A percentile compares a stretch with the other conserved stretches of the same genome.
These are phyloP conservation scores for Psilocybe sp. DNA, from an alignment of 768 basidiomycete species.

Conservation along the genomic window DNA sequence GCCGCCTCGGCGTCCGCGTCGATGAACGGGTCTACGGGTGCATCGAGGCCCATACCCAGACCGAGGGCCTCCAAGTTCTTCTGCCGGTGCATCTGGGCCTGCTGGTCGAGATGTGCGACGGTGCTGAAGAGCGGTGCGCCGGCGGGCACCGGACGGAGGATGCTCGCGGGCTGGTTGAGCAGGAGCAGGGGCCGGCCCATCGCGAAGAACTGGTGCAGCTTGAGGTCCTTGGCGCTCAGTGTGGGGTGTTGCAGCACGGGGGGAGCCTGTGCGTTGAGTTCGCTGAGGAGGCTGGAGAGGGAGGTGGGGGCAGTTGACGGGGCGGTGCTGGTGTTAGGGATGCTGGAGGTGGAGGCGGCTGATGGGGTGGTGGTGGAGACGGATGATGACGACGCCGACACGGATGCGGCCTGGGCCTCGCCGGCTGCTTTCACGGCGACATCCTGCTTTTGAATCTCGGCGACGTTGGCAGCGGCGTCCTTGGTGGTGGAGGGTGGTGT, in stretches of 20 bases:
- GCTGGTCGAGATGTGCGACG: not conserved
- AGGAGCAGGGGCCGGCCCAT: constrained; percentile 77
- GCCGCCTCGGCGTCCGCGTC: constrained; percentile 82
- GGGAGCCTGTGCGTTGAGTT: not conserved
- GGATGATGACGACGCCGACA: constrained; percentile 2
- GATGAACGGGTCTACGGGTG: constrained; percentile 43
- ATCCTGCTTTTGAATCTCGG: constrained; percentile 14
- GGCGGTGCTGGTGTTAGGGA: not conserved
- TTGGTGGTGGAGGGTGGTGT: constrained; percentile 33
- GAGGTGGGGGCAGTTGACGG: constrained; percentile 9
- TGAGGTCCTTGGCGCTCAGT: constrained; percentile 66
- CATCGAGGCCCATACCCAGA: constrained; percentile 12
- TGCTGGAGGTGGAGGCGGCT: not conserved
- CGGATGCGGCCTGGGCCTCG: constrained; percentile 4
- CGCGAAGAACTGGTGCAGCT: constrained; percentile 83
- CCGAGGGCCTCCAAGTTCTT: no score
- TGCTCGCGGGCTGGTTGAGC: constrained; percentile 55
- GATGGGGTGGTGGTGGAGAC: not conserved
- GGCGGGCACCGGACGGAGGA: constrained; percentile 37
- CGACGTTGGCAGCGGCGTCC: constrained; percentile 16
- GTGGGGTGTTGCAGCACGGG: constrained; percentile 43
- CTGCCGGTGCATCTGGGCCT: not conserved
- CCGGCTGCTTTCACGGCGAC: constrained; percentile 2
- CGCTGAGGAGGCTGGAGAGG: constrained; percentile 16
- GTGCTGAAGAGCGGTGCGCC: constrained; percentile 23